These are phyloP conservation scores for Cladophialophora psammophila DNA, from an alignment of 2,329 filamentous ascomycete species.

Conservation along the genomic window DNA sequence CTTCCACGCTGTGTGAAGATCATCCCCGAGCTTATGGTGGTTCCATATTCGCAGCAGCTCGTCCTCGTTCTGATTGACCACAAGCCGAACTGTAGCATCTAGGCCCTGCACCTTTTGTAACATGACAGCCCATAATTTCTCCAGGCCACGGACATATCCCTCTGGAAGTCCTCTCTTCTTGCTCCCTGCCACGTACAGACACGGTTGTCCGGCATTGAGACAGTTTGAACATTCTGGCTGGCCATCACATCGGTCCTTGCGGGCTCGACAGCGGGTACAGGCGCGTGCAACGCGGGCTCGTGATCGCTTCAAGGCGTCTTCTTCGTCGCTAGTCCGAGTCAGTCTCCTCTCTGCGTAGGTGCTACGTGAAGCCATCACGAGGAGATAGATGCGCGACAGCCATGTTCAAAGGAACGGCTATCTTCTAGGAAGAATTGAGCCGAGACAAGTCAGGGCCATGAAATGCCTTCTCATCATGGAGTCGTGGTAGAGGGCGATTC, in stretches of 20 bases:
- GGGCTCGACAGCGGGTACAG: slow-evolving; percentile 54
- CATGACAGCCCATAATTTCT: slow-evolving; percentile 55
- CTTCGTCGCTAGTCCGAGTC: slow-evolving; percentile 47
- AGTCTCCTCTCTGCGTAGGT: slow-evolving; percentile 16
- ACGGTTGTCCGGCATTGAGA: slow-evolving; percentile 49
- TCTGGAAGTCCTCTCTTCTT: slow-evolving; percentile 57
- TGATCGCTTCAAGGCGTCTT: slow-evolving; percentile 47
- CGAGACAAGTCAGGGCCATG: neutral
- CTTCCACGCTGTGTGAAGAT: slow-evolving; percentile 54
- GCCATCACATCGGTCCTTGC: slow-evolving; percentile 52
- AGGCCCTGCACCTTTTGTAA: slow-evolving; percentile 55
- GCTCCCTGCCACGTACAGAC: slow-evolving; percentile 53
- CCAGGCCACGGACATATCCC: slow-evolving; percentile 56
- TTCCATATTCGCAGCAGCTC: slow-evolving; percentile 50
- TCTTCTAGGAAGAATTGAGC: neutral
- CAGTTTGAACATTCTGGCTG: slow-evolving; percentile 54
- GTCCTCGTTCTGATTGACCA: slow-evolving; percentile 47
- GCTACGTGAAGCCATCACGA: slow-evolving; percentile 32
- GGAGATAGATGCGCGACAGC: slow-evolving; percentile 18
- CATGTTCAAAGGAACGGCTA: slow-evolving; percentile 20
- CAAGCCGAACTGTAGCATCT: slow-evolving; percentile 50
- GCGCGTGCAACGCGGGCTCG: slow-evolving; percentile 56
- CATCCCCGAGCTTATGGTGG: slow-evolving; percentile 51
- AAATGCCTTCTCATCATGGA: slow-evolving; percentile 1
- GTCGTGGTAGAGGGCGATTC: slow-evolving; percentile 2